Evolutionary conservation across 1,284 basidiomycete species (phyloP), one percentile per base, ranked within the genome.

Genomic region (Ustilago sp.): DNA sequence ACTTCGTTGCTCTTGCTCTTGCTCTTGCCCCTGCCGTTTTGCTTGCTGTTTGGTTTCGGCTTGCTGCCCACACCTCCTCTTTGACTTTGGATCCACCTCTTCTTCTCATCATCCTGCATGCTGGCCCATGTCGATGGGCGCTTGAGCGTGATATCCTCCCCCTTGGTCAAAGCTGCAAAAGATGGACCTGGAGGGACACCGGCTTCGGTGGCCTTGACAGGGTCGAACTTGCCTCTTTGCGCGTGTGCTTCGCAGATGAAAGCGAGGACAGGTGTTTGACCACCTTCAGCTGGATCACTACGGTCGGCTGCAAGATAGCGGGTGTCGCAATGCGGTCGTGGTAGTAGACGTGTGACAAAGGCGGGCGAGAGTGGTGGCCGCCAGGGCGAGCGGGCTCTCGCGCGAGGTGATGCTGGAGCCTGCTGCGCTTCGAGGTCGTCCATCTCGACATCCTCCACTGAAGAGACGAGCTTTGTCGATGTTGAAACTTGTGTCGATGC

Each of bases 151-250:
- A 89, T 86, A 9, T 71, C 70, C 77, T 88, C 83, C 6, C 89
- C 89, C 32, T 68, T 80, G 3, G 87, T 86, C 58, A 90, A 80
- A 28, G 81, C 82, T 1, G 85, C 86, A 53, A 87, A 86, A 3
- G 87, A 68, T 3, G 88, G 89, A 4, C 93, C 93, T 2, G 87
- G 87, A 2, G 90, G 89, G 3, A 98, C 88, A 9, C 92, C 91
- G 0, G 94, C 88, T 38, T 87, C 89, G 7, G 88, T 83, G 0
- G 94, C 93, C 74, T 90, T 91, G 64, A 87, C 86, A 0, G 87
- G 90, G 74, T 96, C 90, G 82, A 98, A 96, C 86, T 93, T 94
- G n/a, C 95, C 95, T 3, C 94, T 90, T 43, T 91, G 88, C 3
- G 88, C 88, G 0, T 94, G 93, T 0, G 94, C 93, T 55, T 93